These are phyloP conservation scores for Backusella parvicylindrica DNA, from an alignment of 192 early-diverging fungal species.

Conservation along the genomic window DNA sequence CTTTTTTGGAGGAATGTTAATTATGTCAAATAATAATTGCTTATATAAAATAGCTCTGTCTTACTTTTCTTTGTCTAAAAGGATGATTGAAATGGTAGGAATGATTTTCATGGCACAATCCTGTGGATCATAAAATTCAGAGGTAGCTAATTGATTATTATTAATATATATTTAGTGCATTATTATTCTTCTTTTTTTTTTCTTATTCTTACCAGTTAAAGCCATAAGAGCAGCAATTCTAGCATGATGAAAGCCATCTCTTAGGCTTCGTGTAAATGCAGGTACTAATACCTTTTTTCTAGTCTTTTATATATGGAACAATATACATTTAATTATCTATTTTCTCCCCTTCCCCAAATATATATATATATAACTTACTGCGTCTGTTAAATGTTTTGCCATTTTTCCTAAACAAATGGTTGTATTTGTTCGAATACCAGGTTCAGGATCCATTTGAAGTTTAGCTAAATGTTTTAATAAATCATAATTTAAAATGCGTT, in stretches of 20 bases:
- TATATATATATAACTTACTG: too few species aligned
- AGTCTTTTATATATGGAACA: constrained; percentile 45
- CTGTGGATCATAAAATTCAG: constrained; percentile 60
- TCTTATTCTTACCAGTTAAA: constrained; percentile 38
- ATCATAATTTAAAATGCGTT: constrained; percentile 79
- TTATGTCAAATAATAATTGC: background rate
- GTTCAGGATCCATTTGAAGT: constrained; percentile 85
- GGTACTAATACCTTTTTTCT: constrained; percentile 78
- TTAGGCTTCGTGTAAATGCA: constrained; percentile 76
- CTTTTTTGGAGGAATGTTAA: constrained; percentile 17
- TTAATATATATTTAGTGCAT: background rate
- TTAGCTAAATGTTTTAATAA: constrained; percentile 85
- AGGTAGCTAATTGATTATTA: constrained; percentile 49
- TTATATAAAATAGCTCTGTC: background rate
- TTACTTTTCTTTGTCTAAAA: constrained; percentile 81
- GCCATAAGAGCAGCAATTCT: constrained; percentile 84
- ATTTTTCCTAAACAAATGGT: constrained; percentile 96
- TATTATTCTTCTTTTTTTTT: background rate
- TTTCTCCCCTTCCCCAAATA: too few species aligned
- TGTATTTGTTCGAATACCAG: constrained; percentile 95
- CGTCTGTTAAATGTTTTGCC: constrained; percentile 69
- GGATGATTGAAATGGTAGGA: constrained; percentile 62
- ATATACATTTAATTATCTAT: too few species aligned
- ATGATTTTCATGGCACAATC: constrained; percentile 76
- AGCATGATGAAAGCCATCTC: constrained; percentile 87